phyloP scores from a whole-genome alignment of 75 land plant species.

The Cupressus sempervirens region DNA sequence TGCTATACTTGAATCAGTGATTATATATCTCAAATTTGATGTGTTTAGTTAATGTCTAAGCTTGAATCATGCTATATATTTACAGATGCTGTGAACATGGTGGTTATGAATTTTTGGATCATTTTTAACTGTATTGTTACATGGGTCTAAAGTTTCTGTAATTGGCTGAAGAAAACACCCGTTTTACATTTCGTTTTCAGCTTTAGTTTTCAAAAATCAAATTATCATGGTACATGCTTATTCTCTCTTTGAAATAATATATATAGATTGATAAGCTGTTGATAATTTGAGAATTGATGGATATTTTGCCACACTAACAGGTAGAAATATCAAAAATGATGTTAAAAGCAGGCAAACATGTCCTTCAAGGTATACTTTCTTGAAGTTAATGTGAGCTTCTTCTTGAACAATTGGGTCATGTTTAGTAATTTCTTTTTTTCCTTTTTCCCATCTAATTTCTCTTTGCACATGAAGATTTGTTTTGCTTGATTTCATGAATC shows the following conservation, averaged over 20 bases:
- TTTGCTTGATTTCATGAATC: slow-evolving; percentile 1
- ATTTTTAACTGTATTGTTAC: not conserved
- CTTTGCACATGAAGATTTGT: not conserved
- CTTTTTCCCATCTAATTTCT: not conserved
- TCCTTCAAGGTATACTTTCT: slow-evolving; percentile 77
- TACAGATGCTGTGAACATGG: too few relatives aligned
- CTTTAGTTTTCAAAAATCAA: not conserved
- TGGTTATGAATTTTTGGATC: not conserved
- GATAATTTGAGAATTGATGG: not conserved
- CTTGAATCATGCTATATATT: too few relatives aligned
- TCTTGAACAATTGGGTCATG: not conserved
- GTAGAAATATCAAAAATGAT: slow-evolving; percentile 70
- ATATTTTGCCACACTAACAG: slow-evolving; percentile 27
- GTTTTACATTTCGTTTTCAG: not conserved
- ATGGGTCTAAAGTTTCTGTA: not conserved
- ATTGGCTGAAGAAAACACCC: not conserved
- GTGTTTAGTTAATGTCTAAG: too few relatives aligned
- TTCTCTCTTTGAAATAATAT: not conserved
- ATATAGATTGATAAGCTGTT: not conserved
- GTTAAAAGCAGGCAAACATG: slow-evolving; percentile 89
- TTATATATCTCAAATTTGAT: too few relatives aligned
- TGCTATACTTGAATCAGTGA: too few relatives aligned
- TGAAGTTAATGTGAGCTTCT: not conserved
- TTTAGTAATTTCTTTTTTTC: slow-evolving; percentile 4
- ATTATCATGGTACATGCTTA: not conserved